These are phyloP conservation scores for Daldinia childiae DNA, from an alignment of 495 filamentous ascomycete species.

Conservation along the genomic window DNA sequence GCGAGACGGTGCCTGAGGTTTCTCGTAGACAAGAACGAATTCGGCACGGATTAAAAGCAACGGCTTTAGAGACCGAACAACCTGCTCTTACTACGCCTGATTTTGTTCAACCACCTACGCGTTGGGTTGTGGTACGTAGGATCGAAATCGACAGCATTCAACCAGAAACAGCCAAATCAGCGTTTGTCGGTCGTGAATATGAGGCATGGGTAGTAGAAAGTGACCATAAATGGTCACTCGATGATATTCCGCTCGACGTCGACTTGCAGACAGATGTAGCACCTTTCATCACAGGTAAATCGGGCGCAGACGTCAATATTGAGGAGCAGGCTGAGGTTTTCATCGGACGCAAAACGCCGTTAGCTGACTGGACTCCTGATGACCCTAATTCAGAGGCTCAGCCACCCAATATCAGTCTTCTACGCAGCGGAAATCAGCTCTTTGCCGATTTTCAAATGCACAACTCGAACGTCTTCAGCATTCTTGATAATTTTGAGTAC, in stretches of 20 bases:
- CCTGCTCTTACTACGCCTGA: conserved; percentile 35
- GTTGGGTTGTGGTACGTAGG: conserved; percentile 58
- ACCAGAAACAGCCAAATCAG: neutral
- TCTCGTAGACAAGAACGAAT: conserved; percentile 6
- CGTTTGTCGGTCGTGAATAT: conserved; percentile 25
- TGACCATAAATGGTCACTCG: conserved; percentile 50
- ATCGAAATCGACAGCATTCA: conserved; percentile 37
- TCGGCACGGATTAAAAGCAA: conserved; percentile 8
- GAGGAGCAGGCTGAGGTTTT: conserved; percentile 61
- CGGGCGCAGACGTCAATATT: conserved; percentile 31
- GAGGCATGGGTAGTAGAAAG: conserved; percentile 62
- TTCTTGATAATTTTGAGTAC: conserved; percentile 59
- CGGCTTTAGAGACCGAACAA: neutral
- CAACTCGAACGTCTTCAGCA: conserved; percentile 61
- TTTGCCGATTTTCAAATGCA: conserved; percentile 63
- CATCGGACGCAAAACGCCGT: conserved; percentile 52
- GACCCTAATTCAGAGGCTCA: conserved; percentile 8
- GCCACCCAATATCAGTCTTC: conserved; percentile 44
- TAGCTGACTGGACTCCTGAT: conserved; percentile 38
- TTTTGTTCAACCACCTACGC: conserved; percentile 48
- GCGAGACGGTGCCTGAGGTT: conserved; percentile 1
- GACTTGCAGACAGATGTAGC: conserved; percentile 62
- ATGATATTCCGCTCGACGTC: conserved; percentile 39
- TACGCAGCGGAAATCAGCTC: conserved; percentile 56
- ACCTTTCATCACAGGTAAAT: conserved; percentile 50